Evolutionary conservation across 495 filamentous ascomycete species (phyloP), one percentile per base, ranked within the genome.

Genomic region (Venustampulla echinocandica): DNA sequence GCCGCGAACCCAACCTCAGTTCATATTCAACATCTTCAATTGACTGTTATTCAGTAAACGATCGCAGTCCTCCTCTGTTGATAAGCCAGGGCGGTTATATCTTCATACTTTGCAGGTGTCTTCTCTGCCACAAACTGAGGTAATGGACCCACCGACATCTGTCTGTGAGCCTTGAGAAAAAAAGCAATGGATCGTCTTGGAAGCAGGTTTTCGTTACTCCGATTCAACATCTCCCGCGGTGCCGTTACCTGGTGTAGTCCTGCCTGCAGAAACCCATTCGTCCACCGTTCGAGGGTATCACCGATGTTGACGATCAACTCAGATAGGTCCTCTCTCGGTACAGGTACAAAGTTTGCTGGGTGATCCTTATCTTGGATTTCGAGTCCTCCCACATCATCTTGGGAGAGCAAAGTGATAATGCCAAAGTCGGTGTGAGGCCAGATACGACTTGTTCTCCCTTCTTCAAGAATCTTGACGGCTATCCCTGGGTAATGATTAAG

Each of bases 401-500:
- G 70, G 42, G 71, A 71, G 4, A 74, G 59, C 42, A 73, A 61
- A 17, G 70, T 74, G 33, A 73, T 52, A 18, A 64, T 69, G 11
- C 68, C 67, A 52, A 64, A 70, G 49, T 73, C 69, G 6, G 63
- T 61, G 50, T 72, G 67, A 6, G 74, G 73, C 1, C 69, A 66
- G 61, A 75, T 76, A 17, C 76, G 65, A 25, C 67, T 65, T 15
- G 63, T 61, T 10, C 55, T 58, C 13, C 68, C 62, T 13, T 58
- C 62, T 27, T 71, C 67, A 9, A 64, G 41, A n/a, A 70, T 52
- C 25, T 61, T 63, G 3, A 63, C 67, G 30, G 73, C 65, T 9
- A 82, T 61, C 3, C 73, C 63, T 1, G 80, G 77, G 50, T 84
- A 84, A 50, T 84, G 78, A 11, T 83, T 64, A n/a, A 85, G 54